These are phyloP conservation scores for Pseudopyricularia cyperi DNA, from an alignment of 2,329 filamentous ascomycete species.

Conservation along the genomic window DNA sequence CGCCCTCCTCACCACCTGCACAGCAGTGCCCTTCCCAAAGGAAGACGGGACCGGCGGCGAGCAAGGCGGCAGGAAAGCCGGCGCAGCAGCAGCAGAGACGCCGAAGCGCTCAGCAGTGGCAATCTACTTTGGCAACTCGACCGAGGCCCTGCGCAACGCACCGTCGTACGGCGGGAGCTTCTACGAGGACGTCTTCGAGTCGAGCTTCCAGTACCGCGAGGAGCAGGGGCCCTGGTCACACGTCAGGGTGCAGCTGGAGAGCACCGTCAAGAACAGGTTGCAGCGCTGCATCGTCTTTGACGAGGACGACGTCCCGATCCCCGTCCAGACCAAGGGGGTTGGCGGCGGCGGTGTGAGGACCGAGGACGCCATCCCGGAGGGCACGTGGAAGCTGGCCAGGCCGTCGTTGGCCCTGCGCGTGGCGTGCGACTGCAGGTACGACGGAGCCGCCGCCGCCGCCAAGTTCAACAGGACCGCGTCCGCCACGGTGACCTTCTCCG, in stretches of 20 bases:
- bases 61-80: too few species aligned
- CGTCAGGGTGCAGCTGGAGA: neutral
- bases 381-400: neutral
- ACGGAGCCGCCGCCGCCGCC: neutral
- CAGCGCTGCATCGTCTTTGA: neutral
- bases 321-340: neutral
- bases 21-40: neutral
- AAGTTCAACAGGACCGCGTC: neutral
- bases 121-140: neutral
- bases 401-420: neutral
- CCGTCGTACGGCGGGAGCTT: neutral
- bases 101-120: neutral
- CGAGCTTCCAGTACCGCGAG: neutral
- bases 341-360: too few species aligned
- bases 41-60: neutral
- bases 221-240: neutral
- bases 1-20: neutral
- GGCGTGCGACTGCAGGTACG: neutral
- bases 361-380: neutral
- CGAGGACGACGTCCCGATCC: neutral
- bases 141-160: neutral
- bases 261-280: neutral
- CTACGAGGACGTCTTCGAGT: neutral
- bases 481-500: neutral
- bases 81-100: neutral